phyloP scores from a whole-genome alignment of 2,329 filamentous ascomycete species.

The Fusarium lyarnte region DNA sequence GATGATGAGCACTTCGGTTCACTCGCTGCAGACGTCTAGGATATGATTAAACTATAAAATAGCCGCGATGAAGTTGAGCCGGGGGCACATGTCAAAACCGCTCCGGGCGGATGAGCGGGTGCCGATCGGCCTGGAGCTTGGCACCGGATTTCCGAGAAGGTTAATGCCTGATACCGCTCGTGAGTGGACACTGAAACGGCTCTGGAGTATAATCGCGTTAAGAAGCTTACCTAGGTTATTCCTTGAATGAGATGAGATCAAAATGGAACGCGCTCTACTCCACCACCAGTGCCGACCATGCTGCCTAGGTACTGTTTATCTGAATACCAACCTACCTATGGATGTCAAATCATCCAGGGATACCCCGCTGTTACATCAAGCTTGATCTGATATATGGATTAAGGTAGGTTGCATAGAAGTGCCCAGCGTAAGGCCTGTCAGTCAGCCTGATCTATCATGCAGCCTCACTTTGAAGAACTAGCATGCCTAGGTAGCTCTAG shows the following conservation, averaged over 20 bases:
- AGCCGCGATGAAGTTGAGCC: slow-evolving; percentile 6
- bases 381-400: not conserved
- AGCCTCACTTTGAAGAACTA: slow-evolving; percentile 7
- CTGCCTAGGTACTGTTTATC: not conserved
- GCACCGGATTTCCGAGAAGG: slow-evolving; percentile 20
- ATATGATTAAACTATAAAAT: not conserved
- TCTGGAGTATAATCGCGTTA: not conserved
- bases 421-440: not conserved
- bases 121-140: slow-evolving; percentile 33
- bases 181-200: slow-evolving; percentile 1
- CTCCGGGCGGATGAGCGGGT: slow-evolving; percentile 39
- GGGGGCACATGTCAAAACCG: slow-evolving; percentile 31
- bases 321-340: not conserved
- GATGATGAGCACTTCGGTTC: not conserved
- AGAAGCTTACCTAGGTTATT: not conserved
- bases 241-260: not conserved
- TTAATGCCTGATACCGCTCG: slow-evolving; percentile 16
- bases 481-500: not conserved
- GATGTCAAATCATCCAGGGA: not conserved
- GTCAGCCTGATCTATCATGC: not conserved
- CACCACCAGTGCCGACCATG: not conserved
- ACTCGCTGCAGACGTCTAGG: not conserved
- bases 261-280: not conserved
- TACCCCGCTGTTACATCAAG: slow-evolving; percentile 13
- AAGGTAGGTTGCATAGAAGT: not conserved